Conservation (phyloP, 2,329 filamentous ascomycete species). For the Colletotrichum limetticola region DNA sequence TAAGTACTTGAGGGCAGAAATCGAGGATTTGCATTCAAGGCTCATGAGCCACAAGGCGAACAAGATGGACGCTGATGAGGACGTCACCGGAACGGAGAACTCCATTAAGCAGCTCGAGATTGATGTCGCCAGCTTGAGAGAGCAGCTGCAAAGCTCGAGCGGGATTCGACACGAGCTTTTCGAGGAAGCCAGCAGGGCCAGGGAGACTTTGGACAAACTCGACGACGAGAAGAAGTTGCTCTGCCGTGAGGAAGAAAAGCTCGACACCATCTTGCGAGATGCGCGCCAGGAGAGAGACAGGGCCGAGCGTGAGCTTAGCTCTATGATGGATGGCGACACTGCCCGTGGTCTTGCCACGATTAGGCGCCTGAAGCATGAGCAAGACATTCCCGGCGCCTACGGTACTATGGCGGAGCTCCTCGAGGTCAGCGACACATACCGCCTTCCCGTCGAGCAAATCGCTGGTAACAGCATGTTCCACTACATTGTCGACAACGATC, state of each 20-base stretch:
- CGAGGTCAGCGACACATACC: conserved; percentile 84
- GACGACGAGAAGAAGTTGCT: conserved; percentile 89
- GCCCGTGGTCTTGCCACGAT: conserved; percentile 89
- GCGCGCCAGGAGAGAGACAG: conserved; percentile 80
- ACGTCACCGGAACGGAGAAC: conserved; percentile 76
- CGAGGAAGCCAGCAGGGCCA: conserved; percentile 79
- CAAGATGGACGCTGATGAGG: conserved; percentile 84
- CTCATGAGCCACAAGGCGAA: conserved; percentile 86
- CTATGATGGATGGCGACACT: conserved; percentile 91
- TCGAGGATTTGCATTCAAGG: conserved; percentile 81
- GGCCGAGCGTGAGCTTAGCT: conserved; percentile 80
- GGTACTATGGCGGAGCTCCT: conserved; percentile 95
- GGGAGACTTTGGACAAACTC: conserved; percentile 81
- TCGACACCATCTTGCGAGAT: conserved; percentile 81
- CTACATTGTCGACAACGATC: conserved; percentile 92
- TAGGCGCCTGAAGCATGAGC: conserved; percentile 81
- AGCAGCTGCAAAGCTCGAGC: conserved; percentile 82
- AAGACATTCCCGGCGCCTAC: conserved; percentile 86
- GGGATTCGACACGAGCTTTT: conserved; percentile 78
- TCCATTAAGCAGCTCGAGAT: conserved; percentile 79
- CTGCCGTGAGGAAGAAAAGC: conserved; percentile 88
- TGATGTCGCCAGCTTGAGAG: conserved; percentile 76
- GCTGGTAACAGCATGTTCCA: conserved; percentile 94
- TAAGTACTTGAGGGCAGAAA: conserved; percentile 81
- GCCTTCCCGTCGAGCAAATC: conserved; percentile 90